Base-by-base conservation (phyloP, 257 asterid genomes). In the Jacaranda copaia region DNA sequence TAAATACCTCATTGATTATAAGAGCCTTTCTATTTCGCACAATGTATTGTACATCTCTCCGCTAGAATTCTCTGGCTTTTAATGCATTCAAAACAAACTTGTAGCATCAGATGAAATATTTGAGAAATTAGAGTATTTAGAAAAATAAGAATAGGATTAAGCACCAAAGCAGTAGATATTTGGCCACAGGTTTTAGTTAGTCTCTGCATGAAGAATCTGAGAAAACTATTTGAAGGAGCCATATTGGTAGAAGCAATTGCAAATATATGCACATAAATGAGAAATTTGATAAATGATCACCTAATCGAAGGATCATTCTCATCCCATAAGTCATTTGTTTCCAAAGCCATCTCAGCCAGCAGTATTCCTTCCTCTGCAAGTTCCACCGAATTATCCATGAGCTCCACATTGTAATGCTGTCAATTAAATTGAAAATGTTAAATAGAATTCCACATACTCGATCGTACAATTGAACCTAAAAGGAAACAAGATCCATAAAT, bases 261-360 rank as follows among this genome's bases (percentile, higher is more conserved):
- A 55, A 53, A 79, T 62, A 38, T 65, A n/a, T n/a, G 61, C 61
- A 72, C 40, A 76, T 1, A 68, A 46, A 57, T 42, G 61, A 76
- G 45, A 66, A 55, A 59, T 67, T 75, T 32, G 77, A 59, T 72
- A 70, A 77, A 76, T 46, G 16, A 59, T 84, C 84, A 93, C 99
- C 97, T 91, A 73, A 98, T 98, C 99, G 98, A 95, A 55, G 98
- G 99, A 86, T 95, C n/a, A n/a, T n/a, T n/a, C n/a, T n/a, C n/a
- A n/a, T n/a, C n/a, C n/a, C n/a, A n/a, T n/a, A n/a, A n/a, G 84
- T 95, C 99, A 85, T 83, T 85, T 84, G 99, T 93, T 81, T 90
- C 98, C 57, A 95, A 87, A 84, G 99, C 98, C 98, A 86, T 87
- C 91, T 95, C 98, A 76, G 97, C 96, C 59, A 95, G 82, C 51